These are phyloP conservation scores for Cucurbitaria berberidis DNA, from an alignment of 2,329 filamentous ascomycete species.

Conservation along the genomic window DNA sequence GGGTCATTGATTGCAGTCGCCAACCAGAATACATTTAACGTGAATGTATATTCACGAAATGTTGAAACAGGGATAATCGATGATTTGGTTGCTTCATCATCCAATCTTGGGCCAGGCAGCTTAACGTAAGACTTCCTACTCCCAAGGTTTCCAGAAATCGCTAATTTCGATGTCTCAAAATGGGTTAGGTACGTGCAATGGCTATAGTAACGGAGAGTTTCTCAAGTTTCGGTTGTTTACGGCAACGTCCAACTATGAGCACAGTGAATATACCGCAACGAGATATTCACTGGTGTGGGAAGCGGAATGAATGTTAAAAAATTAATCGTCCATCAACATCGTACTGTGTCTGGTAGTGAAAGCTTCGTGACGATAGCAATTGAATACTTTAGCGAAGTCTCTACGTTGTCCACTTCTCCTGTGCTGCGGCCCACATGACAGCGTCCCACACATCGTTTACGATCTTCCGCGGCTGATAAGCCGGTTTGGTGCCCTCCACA, in stretches of 20 bases:
- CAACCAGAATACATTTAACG: constrained; percentile 65
- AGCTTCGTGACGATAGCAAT: not conserved
- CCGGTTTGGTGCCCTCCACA: constrained; percentile 60
- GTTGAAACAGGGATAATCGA: constrained; percentile 65
- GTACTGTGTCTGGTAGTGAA: not conserved
- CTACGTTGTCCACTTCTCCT: constrained; percentile 51
- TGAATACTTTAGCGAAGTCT: not conserved
- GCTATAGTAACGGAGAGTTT: no score
- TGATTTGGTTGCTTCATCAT: constrained; percentile 47
- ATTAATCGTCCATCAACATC: not conserved
- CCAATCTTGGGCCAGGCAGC: constrained; percentile 14
- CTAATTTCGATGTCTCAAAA: not conserved
- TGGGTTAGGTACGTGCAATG: constrained; percentile 9
- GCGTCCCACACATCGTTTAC: constrained; percentile 78
- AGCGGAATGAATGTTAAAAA: not conserved
- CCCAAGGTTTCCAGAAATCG: not conserved
- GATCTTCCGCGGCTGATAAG: constrained; percentile 67
- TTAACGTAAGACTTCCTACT: constrained; percentile 32
- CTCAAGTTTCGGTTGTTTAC: not conserved
- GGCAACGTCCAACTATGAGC: not conserved
- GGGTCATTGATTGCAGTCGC: constrained; percentile 70
- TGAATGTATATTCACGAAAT: constrained; percentile 68
- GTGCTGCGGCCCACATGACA: constrained; percentile 74
- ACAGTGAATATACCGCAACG: not conserved
- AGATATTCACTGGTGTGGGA: not conserved